Conservation (phyloP, 495 filamentous ascomycete genomes). For the Hamigera avellanea region DNA sequence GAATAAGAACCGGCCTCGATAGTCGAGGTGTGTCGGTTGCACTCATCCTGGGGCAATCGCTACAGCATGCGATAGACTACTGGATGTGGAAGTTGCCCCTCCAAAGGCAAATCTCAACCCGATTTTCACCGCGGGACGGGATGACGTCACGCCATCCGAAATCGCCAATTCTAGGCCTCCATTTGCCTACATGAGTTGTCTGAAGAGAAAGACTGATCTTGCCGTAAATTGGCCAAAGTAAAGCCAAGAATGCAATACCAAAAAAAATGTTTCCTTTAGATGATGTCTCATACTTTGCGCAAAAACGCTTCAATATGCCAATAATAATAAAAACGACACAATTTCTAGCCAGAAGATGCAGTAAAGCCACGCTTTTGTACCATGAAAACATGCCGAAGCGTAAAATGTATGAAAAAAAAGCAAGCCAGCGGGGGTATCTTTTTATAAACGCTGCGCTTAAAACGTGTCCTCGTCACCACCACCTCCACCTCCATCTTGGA, state of each 20-base stretch:
- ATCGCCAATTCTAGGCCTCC: background rate
- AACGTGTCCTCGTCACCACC: constrained; percentile 39
- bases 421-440: constrained; percentile 25
- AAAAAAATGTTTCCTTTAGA: too few relatives aligned
- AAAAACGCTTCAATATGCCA: too few relatives aligned
- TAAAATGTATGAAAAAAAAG: constrained; percentile 4
- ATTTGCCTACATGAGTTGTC: too few relatives aligned
- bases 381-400: background rate
- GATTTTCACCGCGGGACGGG: constrained; percentile 6
- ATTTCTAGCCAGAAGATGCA: too few relatives aligned
- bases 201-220: too few relatives aligned
- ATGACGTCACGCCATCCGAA: constrained; percentile 9
- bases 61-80: too few relatives aligned
- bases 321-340: too few relatives aligned
- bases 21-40: constrained; percentile 7
- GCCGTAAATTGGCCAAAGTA: too few relatives aligned
- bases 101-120: constrained; percentile 5
- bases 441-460: constrained; percentile 10
- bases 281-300: too few relatives aligned
- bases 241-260: too few relatives aligned
- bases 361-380: background rate
- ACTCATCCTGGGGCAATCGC: constrained; percentile 11
- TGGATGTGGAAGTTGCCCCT: background rate
- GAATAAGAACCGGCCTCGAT: constrained; percentile 54
- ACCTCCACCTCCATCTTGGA: constrained; percentile 37